These are phyloP conservation scores for Fusarium sp. DNA, from an alignment of 2,329 filamentous ascomycete species.

Conservation along the genomic window DNA sequence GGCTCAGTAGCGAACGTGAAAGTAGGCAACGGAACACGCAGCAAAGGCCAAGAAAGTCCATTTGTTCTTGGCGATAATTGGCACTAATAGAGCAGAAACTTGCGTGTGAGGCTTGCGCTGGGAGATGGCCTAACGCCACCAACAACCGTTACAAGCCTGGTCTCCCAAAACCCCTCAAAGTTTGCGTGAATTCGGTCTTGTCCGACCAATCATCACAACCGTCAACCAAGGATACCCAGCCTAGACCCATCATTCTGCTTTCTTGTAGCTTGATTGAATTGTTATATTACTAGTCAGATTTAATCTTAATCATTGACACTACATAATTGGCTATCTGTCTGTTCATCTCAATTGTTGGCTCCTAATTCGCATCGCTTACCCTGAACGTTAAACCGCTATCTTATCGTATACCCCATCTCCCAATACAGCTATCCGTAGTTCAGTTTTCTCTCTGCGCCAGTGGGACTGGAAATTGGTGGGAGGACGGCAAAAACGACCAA, in stretches of 20 bases:
- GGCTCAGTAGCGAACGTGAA: not conserved
- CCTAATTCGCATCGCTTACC: not conserved
- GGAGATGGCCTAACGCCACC: not conserved
- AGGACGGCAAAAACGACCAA: not conserved
- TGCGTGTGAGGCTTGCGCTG: not conserved
- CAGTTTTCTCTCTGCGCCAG: not conserved
- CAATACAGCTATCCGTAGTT: not conserved
- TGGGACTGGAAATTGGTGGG: not conserved
- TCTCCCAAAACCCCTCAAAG: too few relatives aligned
- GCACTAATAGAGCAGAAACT: not conserved
- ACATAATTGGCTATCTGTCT: not conserved
- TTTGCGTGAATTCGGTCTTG: too few relatives aligned
- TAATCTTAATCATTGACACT: too few relatives aligned
- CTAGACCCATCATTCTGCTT: too few relatives aligned
- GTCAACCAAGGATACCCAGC: too few relatives aligned
- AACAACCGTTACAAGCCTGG: rapidly evolving
- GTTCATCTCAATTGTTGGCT: not conserved
- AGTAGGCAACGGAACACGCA: too few relatives aligned
- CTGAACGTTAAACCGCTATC: not conserved
- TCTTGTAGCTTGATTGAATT: too few relatives aligned
- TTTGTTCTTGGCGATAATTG: not conserved
- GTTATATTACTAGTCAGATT: too few relatives aligned
- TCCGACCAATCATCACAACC: too few relatives aligned
- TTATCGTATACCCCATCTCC: not conserved
- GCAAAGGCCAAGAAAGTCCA: not conserved